phyloP scores from a whole-genome alignment of 2,329 filamentous ascomycete genomes.

The Penicillium sp. region DNA sequence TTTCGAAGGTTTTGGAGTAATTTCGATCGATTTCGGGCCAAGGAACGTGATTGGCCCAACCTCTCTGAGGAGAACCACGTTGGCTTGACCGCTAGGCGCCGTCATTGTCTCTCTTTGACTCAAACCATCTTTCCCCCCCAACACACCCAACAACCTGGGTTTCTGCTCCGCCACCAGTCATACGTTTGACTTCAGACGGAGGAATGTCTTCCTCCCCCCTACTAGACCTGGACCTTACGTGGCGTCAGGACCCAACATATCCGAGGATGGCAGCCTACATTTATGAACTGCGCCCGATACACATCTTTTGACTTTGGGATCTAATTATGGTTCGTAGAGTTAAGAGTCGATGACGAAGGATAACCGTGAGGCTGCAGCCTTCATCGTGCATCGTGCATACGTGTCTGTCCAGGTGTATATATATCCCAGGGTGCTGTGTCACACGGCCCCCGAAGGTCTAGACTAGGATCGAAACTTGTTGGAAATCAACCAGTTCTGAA shows the following conservation, averaged over 20 bases:
- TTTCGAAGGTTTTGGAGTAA: constrained; percentile 2
- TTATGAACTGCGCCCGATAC: not conserved
- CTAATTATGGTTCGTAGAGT: not conserved
- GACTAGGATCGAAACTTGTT: not conserved
- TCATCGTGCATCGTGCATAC: constrained; percentile 6
- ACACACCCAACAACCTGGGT: not conserved
- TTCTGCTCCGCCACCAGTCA: constrained; percentile 11
- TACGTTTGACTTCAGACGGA: constrained; percentile 2
- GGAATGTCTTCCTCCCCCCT: constrained; percentile 12
- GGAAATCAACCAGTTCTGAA: constrained; percentile 9
- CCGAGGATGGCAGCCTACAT: constrained; percentile 18
- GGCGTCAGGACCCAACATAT: constrained; percentile 17
- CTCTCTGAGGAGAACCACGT: constrained; percentile 5
- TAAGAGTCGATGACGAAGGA: constrained; percentile 5
- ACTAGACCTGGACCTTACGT: constrained; percentile 23
- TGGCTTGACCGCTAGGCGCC: constrained; percentile 6
- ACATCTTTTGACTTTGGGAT: not conserved
- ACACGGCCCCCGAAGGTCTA: constrained; percentile 9
- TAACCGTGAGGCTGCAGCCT: constrained; percentile 4
- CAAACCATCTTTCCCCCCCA: not conserved
- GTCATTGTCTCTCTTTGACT: not conserved
- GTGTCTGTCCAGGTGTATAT: not conserved
- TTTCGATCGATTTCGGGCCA: not conserved
- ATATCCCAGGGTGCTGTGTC: constrained; percentile 6
- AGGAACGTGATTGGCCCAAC: constrained; percentile 4